These are phyloP conservation scores for Oldenlandia corymbosa DNA, from an alignment of 257 asterid genomes.

Conservation along the genomic window DNA sequence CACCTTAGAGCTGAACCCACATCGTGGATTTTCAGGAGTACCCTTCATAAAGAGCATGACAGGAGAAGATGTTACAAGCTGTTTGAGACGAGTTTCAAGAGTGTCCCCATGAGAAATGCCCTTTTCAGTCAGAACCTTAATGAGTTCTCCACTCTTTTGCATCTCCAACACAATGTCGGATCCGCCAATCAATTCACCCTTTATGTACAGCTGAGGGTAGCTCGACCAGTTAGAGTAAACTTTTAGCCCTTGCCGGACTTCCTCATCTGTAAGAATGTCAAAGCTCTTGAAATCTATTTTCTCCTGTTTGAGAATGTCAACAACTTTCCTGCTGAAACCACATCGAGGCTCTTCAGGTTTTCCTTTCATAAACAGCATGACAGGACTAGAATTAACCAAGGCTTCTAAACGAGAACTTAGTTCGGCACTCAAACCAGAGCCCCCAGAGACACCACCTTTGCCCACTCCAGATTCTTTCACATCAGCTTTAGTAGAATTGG, in stretches of 20 bases:
- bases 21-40: conserved; percentile 67
- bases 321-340: conserved; percentile 92
- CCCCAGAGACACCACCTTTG: conserved; percentile 44
- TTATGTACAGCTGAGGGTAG: conserved; percentile 86
- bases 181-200: conserved; percentile 90
- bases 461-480: conserved; percentile 30
- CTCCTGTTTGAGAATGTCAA: conserved; percentile 73
- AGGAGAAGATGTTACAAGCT: conserved; percentile 48
- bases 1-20: conserved; percentile 96
- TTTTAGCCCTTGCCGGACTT: conserved; percentile 94
- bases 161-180: conserved; percentile 96
- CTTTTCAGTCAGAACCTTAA: conserved; percentile 57
- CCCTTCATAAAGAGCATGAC: conserved; percentile 92
- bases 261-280: conserved; percentile 79
- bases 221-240: conserved; percentile 96
- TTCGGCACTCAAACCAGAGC: conserved; percentile 61
- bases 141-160: conserved; percentile 97
- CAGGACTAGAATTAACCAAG: conserved; percentile 53
- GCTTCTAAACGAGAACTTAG: conserved; percentile 45
- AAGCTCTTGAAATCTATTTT: conserved; percentile 64
- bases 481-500: conserved; percentile 32
- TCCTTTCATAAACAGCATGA: conserved; percentile 92
- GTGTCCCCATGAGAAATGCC: conserved; percentile 45
- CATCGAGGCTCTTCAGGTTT: conserved; percentile 74
- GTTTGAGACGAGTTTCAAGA: conserved; percentile 57